Conservation (phyloP, 352 stramenopile species). For the Pythium periplocum region DNA sequence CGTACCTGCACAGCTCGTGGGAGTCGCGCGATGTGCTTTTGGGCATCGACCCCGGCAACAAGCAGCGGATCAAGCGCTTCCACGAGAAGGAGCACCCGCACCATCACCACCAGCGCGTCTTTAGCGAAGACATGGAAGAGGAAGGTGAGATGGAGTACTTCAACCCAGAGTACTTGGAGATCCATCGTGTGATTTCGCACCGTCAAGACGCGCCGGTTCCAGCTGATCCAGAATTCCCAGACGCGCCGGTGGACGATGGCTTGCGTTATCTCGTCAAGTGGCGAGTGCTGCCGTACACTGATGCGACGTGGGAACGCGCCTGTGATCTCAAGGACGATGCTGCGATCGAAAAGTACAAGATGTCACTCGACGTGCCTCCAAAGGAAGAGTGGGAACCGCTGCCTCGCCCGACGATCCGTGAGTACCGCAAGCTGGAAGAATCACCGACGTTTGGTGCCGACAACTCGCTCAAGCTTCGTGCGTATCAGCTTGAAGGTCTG, state of each 20-base stretch:
- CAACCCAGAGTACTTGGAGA: constrained; percentile 88
- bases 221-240: constrained; percentile 41
- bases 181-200: constrained; percentile 83
- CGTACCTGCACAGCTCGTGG: constrained; percentile 87
- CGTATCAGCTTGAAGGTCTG: constrained; percentile 84
- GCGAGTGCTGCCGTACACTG: constrained; percentile 80
- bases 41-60: constrained; percentile 76
- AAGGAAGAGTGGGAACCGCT: constrained; percentile 51
- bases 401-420: constrained; percentile 64
- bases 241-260: constrained; percentile 80
- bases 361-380: constrained; percentile 46
- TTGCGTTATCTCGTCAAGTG: constrained; percentile 86
- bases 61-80: constrained; percentile 84
- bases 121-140: constrained; percentile 15
- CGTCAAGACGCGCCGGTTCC: constrained; percentile 57
- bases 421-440: constrained; percentile 84
- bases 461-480: constrained; percentile 61
- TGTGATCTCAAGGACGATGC: constrained; percentile 85
- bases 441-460: constrained; percentile 75
- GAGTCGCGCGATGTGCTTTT: constrained; percentile 69
- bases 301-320: constrained; percentile 84
- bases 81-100: constrained; percentile 66
- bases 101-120: constrained; percentile 23
- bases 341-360: constrained; percentile 71
- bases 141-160: constrained; percentile 79